phyloP scores from a whole-genome alignment of 2,329 filamentous ascomycete genomes.

The Diaporthe vexans region DNA sequence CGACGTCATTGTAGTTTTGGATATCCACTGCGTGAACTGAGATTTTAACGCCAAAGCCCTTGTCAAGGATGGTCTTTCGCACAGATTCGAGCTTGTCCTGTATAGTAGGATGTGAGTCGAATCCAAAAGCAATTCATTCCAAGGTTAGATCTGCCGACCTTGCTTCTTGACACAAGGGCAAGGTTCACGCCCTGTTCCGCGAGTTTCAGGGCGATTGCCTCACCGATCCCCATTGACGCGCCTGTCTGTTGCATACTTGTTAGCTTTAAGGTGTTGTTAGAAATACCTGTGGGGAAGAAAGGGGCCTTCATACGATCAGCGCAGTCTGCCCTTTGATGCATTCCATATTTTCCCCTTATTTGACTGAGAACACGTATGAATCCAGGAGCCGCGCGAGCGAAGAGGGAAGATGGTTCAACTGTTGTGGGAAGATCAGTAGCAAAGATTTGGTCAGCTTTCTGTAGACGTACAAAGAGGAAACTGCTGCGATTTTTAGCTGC shows the following conservation, averaged over 20 bases:
- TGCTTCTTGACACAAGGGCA: background rate
- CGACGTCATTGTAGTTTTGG: background rate
- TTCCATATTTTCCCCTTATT: background rate
- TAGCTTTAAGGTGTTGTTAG: background rate
- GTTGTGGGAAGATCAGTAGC: no score
- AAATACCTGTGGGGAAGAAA: background rate
- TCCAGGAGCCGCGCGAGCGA: no score
- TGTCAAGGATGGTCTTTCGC: background rate
- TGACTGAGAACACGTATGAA: no score
- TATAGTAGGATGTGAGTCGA: background rate
- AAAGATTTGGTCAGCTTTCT: no score
- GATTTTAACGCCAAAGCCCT: background rate
- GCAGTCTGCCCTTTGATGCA: background rate
- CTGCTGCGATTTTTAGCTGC: no score
- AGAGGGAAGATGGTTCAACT: background rate
- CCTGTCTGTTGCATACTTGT: background rate
- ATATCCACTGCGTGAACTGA: background rate
- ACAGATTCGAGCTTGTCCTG: background rate
- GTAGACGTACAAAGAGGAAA: no score
- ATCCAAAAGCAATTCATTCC: background rate
- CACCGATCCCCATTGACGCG: background rate
- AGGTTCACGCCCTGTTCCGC: background rate
- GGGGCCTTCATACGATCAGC: background rate
- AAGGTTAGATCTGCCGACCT: background rate
- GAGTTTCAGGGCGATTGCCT: background rate